Evolutionary conservation across 2,329 filamentous ascomycete species (phyloP).

Genomic region (Blastomyces emzantsi): DNA sequence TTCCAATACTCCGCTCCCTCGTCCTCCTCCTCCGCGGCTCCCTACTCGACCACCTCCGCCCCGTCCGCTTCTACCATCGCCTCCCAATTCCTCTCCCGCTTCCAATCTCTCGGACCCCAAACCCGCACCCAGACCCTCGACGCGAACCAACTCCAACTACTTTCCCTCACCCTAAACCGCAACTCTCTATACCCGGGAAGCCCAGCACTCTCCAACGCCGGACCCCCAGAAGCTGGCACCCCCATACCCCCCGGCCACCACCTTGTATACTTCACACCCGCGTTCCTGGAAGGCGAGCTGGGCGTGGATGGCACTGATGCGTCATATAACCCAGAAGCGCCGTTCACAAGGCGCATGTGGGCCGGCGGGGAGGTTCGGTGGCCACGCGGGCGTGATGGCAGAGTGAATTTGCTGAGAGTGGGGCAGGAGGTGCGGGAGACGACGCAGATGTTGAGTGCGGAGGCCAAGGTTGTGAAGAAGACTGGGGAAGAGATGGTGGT

Average conservation of each 20-base stretch:
- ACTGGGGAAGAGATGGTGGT: conserved; percentile 55
- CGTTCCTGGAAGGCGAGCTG: conserved; percentile 45
- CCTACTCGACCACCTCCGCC: neutral
- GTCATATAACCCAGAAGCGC: conserved; percentile 50
- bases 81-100: conserved; percentile 35
- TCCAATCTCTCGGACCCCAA: conserved; percentile 36
- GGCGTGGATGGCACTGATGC: conserved; percentile 53
- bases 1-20: neutral
- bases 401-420: conserved; percentile 40
- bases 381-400: conserved; percentile 30
- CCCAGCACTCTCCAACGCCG: conserved; percentile 17
- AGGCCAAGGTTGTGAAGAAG: conserved; percentile 46
- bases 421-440: conserved; percentile 50
- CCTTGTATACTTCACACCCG: conserved; percentile 55
- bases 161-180: conserved; percentile 50
- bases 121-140: conserved; percentile 48
- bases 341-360: conserved; percentile 60
- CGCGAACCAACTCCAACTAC: conserved; percentile 54
- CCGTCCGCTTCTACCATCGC: conserved; percentile 28
- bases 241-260: conserved; percentile 53
- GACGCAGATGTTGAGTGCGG: conserved; percentile 47
- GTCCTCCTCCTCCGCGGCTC: neutral
- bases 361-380: conserved; percentile 53
- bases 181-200: conserved; percentile 34
- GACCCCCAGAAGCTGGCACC: conserved; percentile 38